Evolutionary conservation across 768 basidiomycete species (phyloP).

Genomic region (Suillus americanus): DNA sequence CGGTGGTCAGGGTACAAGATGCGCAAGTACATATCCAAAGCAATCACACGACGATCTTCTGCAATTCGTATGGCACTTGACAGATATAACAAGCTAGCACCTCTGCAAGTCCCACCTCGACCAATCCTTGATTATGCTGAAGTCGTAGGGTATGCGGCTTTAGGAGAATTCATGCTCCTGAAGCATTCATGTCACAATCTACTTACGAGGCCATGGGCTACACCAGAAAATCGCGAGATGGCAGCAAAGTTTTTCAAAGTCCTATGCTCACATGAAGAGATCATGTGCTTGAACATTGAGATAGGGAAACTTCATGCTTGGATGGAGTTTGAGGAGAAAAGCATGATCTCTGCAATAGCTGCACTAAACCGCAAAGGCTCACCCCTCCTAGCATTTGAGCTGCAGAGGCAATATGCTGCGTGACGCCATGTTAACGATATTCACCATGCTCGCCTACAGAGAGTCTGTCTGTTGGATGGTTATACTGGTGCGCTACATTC

Average conservation of each 20-base stretch:
- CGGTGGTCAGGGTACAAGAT: conserved; percentile 33
- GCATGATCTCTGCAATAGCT: not conserved
- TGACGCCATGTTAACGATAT: conserved; percentile 1
- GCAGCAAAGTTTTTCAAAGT: conserved; percentile 31
- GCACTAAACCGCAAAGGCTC: not conserved
- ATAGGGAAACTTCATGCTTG: conserved; percentile 17
- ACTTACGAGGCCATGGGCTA: conserved; percentile 27
- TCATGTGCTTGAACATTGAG: conserved; percentile 31
- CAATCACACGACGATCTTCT: conserved; percentile 27
- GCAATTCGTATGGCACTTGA: conserved; percentile 33
- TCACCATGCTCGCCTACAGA: not conserved
- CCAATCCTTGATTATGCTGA: conserved; percentile 21
- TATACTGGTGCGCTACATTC: not conserved
- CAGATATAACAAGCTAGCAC: conserved; percentile 32
- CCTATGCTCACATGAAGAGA: conserved; percentile 31
- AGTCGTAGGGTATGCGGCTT: conserved; percentile 18
- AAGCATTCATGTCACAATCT: conserved; percentile 32
- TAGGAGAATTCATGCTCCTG: conserved; percentile 35
- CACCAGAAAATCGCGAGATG: conserved; percentile 35
- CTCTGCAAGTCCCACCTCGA: conserved; percentile 14
- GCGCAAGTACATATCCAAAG: conserved; percentile 34
- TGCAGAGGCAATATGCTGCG: not conserved
- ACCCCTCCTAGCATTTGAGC: not conserved
- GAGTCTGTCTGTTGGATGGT: not conserved
- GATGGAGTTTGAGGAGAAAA: conserved; percentile 2